phyloP scores from a whole-genome alignment of 202 grass and related monocot species.

The Eragrostis tef region DNA sequence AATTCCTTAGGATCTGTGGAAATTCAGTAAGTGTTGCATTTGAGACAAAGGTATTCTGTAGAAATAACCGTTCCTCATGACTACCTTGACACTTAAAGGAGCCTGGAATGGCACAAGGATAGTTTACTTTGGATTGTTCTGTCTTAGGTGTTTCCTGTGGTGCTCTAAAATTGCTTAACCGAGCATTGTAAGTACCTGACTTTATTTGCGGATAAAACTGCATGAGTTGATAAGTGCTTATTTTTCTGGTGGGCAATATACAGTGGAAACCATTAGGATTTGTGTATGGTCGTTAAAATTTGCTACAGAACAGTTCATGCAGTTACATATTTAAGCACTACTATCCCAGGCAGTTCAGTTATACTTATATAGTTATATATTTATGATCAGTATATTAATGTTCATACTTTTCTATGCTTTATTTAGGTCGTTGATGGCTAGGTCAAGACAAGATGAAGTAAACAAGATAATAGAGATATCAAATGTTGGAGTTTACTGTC shows the following conservation, averaged over 20 bases:
- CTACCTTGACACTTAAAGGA: slow-evolving; percentile 29
- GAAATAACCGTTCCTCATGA: neutral
- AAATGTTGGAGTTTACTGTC: slow-evolving; percentile 78
- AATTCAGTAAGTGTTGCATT: slow-evolving; percentile 15
- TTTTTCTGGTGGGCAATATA: slow-evolving; percentile 15
- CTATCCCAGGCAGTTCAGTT: slow-evolving; percentile 13
- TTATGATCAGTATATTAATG: slow-evolving; percentile 35
- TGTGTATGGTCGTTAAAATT: neutral
- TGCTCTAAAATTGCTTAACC: slow-evolving; percentile 33
- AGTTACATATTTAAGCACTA: slow-evolving; percentile 31
- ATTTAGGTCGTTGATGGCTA: slow-evolving; percentile 79
- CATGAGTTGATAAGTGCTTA: neutral
- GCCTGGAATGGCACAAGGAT: slow-evolving; percentile 7
- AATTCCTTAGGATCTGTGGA: slow-evolving; percentile 23
- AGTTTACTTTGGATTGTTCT: slow-evolving; percentile 27
- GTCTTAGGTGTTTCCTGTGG: slow-evolving; percentile 15
- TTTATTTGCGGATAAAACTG: slow-evolving; percentile 16
- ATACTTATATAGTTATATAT: slow-evolving; percentile 40
- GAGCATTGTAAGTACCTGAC: neutral
- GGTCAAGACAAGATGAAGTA: slow-evolving; percentile 76
- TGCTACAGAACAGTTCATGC: neutral
- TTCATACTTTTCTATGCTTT: slow-evolving; percentile 35
- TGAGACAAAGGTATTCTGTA: neutral
- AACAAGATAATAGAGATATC: slow-evolving; percentile 93
- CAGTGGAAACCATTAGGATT: slow-evolving; percentile 33